Evolutionary conservation across 176 grass and related monocot genomes (phyloP).

Genomic region (Carex cristatella): DNA sequence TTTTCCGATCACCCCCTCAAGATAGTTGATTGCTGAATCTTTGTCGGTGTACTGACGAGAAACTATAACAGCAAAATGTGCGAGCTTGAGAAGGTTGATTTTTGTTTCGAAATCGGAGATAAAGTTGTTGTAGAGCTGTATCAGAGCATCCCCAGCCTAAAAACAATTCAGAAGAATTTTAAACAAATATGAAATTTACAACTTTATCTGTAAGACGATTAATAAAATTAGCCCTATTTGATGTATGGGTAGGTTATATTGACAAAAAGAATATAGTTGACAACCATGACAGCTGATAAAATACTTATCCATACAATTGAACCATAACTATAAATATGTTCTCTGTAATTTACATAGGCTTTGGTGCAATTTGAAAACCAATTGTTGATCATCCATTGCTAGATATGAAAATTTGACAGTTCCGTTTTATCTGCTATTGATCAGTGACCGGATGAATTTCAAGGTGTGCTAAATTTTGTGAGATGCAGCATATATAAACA

Average conservation of each 20-base stretch:
- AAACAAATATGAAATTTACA: not conserved
- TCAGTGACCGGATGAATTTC: not conserved
- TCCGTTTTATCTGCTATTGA: not conserved
- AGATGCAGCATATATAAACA: not conserved
- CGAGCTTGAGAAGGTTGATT: conserved; percentile 78
- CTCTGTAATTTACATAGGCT: not conserved
- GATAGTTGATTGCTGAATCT: conserved; percentile 64
- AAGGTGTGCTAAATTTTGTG: not conserved
- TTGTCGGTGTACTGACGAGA: conserved; percentile 80
- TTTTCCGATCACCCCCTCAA: conserved; percentile 68
- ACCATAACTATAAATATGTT: not conserved
- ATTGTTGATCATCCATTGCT: not conserved
- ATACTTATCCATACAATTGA: not conserved
- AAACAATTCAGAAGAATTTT: conserved; percentile 3
- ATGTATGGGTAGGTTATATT: not conserved
- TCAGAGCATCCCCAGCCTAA: conserved; percentile 72
- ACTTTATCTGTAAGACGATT: not conserved
- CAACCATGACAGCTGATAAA: not conserved
- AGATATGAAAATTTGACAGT: not conserved
- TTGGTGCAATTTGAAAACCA: not conserved
- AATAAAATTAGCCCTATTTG: not conserved
- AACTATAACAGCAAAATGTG: conserved; percentile 66
- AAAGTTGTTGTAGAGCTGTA: conserved; percentile 86
- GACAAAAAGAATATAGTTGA: not conserved
- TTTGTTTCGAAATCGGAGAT: conserved; percentile 89